A percentile compares a stretch with the other conserved stretches of the same genome.
Evolutionary conservation across 2,329 filamentous ascomycete genomes (phyloP).

Genomic region (Lanzia echinophila): DNA sequence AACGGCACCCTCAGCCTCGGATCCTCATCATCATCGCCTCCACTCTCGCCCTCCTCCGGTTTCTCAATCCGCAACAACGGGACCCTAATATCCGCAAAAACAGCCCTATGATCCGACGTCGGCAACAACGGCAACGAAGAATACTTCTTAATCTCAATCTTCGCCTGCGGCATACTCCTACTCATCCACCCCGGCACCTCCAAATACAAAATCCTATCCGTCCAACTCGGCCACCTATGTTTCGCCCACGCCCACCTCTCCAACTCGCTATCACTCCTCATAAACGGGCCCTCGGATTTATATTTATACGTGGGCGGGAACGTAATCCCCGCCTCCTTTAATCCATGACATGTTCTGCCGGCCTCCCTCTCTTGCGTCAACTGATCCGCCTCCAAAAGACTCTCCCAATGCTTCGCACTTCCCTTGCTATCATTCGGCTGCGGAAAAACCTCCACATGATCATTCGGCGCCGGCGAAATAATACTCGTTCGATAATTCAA

Average conservation of each 20-base stretch:
- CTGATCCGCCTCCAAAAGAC: conserved; percentile 71
- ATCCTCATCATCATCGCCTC: conserved; percentile 23
- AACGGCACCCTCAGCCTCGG: conserved; percentile 46
- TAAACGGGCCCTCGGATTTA: conserved; percentile 39
- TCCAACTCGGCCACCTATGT: conserved; percentile 89
- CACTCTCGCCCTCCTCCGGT: conserved; percentile 18
- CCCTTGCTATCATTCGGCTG: conserved; percentile 44
- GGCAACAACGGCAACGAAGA: conserved; percentile 68
- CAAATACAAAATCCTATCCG: conserved; percentile 80
- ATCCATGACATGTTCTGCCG: conserved; percentile 67
- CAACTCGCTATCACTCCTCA: conserved; percentile 34
- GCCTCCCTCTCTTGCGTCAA: conserved; percentile 63
- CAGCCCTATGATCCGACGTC: conserved; percentile 84
- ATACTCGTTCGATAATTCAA: conserved; percentile 88
- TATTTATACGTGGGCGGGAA: conserved; percentile 98
- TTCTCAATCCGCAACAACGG: conserved; percentile 43
- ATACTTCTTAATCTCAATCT: conserved; percentile 57
- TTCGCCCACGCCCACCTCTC: conserved; percentile 66
- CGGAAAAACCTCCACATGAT: conserved; percentile 53
- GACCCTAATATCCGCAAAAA: conserved; percentile 64
- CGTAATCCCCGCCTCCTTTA: conserved; percentile 64
- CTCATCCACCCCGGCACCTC: conserved; percentile 50
- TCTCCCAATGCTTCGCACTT: conserved; percentile 54
- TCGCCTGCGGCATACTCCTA: conserved; percentile 32
- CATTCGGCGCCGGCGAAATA: conserved; percentile 51